A percentile compares a stretch with the other conserved stretches of the same genome.
These are phyloP conservation scores for Aspergillus melleus DNA, from an alignment of 2,329 filamentous ascomycete species.

Conservation along the genomic window DNA sequence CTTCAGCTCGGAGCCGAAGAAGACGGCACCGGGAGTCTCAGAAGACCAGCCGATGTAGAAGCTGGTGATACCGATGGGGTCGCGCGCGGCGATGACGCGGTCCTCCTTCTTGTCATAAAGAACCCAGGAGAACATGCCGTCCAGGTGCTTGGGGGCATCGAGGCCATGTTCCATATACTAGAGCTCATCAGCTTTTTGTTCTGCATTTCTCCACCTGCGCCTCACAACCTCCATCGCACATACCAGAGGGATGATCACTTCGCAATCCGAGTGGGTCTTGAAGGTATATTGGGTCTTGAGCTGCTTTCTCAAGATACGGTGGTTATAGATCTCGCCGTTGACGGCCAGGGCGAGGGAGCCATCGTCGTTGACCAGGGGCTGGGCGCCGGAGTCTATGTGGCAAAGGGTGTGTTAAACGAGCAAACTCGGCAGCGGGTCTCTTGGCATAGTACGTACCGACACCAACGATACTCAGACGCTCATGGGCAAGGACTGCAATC, in stretches of 20 bases:
- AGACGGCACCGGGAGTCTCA: slow-evolving; percentile 77
- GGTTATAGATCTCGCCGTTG: slow-evolving; percentile 99
- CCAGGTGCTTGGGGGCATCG: slow-evolving; percentile 88
- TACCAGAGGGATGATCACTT: slow-evolving; percentile 97
- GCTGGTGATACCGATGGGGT: slow-evolving; percentile 95
- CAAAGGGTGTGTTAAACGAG: slow-evolving; percentile 16
- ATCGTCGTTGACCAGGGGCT: slow-evolving; percentile 92
- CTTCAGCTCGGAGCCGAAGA: slow-evolving; percentile 97
- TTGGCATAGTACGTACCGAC: slow-evolving; percentile 64
- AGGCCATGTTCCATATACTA: slow-evolving; percentile 91
- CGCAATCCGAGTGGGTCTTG: slow-evolving; percentile 98
- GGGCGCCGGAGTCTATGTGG: slow-evolving; percentile 79
- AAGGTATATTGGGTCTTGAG: slow-evolving; percentile 86
- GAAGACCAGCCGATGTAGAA: slow-evolving; percentile 95
- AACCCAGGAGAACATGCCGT: slow-evolving; percentile 99
- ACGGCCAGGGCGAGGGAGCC: slow-evolving; percentile 86
- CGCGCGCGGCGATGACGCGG: slow-evolving; percentile 87
- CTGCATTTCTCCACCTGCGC: neutral
- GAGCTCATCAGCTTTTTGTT: slow-evolving; percentile 18
- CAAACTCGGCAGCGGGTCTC: slow-evolving; percentile 2
- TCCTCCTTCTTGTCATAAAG: slow-evolving; percentile 95
- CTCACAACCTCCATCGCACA: slow-evolving; percentile 32
- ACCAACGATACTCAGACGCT: slow-evolving; percentile 95
- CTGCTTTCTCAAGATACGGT: slow-evolving; percentile 86
- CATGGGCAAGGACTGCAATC: slow-evolving; percentile 81